A percentile compares a stretch with the other conserved stretches of the same genome.
These are phyloP conservation scores for Cercospora sp. DNA, from an alignment of 2,329 filamentous ascomycete species.

Conservation along the genomic window DNA sequence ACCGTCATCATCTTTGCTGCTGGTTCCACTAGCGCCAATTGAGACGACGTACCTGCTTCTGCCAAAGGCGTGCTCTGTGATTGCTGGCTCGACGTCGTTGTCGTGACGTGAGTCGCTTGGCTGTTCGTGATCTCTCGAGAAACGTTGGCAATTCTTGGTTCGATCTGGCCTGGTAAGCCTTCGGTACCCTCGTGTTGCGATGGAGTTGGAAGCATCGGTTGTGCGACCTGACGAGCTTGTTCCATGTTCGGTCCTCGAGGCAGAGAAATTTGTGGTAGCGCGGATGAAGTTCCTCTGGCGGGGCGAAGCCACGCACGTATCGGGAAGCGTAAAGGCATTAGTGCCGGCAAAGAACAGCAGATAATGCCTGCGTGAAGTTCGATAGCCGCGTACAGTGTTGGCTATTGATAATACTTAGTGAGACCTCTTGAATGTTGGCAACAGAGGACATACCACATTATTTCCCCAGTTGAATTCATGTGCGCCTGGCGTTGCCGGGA, in stretches of 20 bases:
- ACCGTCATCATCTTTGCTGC: no score
- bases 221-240: neutral
- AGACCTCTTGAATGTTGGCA: no score
- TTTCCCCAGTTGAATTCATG: constrained; percentile 14
- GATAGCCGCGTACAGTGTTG: constrained; percentile 7
- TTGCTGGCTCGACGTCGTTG: neutral
- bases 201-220: constrained; percentile 6
- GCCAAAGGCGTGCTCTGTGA: neutral
- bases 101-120: neutral
- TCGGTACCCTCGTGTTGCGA: no score
- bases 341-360: constrained; percentile 13
- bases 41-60: neutral
- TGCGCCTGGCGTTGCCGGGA: neutral
- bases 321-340: constrained; percentile 13
- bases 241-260: neutral
- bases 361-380: constrained; percentile 9
- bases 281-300: neutral
- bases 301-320: constrained; percentile 4
- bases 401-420: neutral
- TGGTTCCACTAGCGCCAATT: no score
- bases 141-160: no score
- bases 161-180: no score
- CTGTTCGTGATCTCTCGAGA: neutral
- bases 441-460: neutral
- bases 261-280: neutral